These are phyloP conservation scores for Telfairia occidentalis DNA, from an alignment of 331 rosid genomes.

Conservation along the genomic window DNA sequence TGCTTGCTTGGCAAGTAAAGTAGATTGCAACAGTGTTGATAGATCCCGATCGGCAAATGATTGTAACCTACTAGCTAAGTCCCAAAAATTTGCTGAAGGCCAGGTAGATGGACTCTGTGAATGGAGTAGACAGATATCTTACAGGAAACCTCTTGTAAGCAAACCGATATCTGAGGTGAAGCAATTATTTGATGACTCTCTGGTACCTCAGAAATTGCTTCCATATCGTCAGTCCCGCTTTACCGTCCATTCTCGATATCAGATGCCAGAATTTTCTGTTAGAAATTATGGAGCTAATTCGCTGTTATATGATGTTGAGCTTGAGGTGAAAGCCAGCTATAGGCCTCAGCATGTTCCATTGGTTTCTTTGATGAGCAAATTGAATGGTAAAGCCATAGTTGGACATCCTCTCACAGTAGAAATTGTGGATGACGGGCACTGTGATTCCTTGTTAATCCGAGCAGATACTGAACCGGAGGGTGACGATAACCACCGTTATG, in stretches of 20 bases:
- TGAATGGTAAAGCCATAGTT: slow-evolving; percentile 80
- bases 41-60: background rate
- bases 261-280: slow-evolving; percentile 38
- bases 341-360: slow-evolving; percentile 80
- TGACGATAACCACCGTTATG: background rate
- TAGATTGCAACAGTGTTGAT: background rate
- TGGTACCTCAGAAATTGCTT: slow-evolving; percentile 49
- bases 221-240: slow-evolving; percentile 79
- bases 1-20: slow-evolving; percentile 3
- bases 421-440: slow-evolving; percentile 50
- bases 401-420: slow-evolving; percentile 89
- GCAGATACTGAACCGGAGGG: slow-evolving; percentile 20
- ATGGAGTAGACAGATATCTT: background rate
- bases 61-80: background rate
- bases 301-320: slow-evolving; percentile 53
- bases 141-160: background rate
- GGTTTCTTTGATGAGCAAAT: slow-evolving; percentile 88
- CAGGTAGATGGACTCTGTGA: slow-evolving; percentile 6
- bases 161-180: slow-evolving; percentile 23
- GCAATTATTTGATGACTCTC: slow-evolving; percentile 41
- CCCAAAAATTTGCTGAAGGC: background rate
- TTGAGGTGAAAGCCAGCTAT: slow-evolving; percentile 82
- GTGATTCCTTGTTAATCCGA: slow-evolving; percentile 28
- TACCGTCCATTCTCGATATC: slow-evolving; percentile 55
- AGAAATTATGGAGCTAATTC: slow-evolving; percentile 27